Base-by-base conservation (phyloP, 2,329 filamentous ascomycete species). In the Hymenoscyphus linearis region DNA sequence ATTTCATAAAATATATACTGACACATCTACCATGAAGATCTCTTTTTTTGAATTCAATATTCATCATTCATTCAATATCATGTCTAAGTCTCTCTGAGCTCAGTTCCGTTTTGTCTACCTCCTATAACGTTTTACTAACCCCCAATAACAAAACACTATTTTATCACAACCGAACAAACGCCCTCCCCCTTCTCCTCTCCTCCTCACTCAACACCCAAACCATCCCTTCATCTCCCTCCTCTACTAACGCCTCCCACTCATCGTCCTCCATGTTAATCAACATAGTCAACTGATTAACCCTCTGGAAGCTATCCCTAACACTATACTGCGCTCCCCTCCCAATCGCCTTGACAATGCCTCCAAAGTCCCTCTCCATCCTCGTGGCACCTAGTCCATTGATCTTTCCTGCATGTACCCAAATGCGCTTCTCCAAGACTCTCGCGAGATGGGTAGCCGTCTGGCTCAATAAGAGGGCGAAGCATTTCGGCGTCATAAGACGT, bases 191-290 rank as follows among this genome's bases (percentile, higher is more conserved):
- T 66, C 79, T 81, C 72, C 89, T 85, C 77, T 96, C 92, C 61
- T 93, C 90, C 50, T 82, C 81, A 62, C 81, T 87, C 65, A 93
- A 69, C 53, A 87, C 82, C 89, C 89, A 92, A 57, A 82, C 80
- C 71, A 95, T 85, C 14, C 80, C 76, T 59, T 83, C 80, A 60
- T 73, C 63, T 74, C 76, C 73, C 36, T 75, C 76, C 37, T 77
- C 80, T 35, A 79, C 75, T 47, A 93, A 75, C 74, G 95, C 91
- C 55, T 93, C 90, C 90, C 92, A 96, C 75, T 97, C 93, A 61
- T 97, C 93, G 36, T 95, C 90, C 73, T 97, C 93, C 91, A 97
- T 96, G 68, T 93, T 93, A 72, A 93, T 86, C 16, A 96, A 85
- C 79, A 96, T 85, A 61, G 89, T 85, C 69, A 96, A 87, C 79